A percentile compares a stretch with the other conserved stretches of the same genome.
Evolutionary conservation across 345 rosid genomes (phyloP).

Genomic region (Limnanthes douglasii): DNA sequence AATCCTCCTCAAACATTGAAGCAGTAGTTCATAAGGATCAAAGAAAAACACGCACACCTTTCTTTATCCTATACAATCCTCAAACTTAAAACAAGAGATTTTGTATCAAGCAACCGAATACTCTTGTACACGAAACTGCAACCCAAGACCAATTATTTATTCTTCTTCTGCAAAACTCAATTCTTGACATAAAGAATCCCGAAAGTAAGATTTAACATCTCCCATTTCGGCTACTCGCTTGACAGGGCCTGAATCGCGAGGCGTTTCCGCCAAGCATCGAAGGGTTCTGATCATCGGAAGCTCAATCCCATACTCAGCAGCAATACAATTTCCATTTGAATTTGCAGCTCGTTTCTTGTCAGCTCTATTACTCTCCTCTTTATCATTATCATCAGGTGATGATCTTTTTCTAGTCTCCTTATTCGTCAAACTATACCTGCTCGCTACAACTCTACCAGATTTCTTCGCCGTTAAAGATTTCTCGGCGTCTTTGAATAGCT

Average conservation of each 20-base stretch:
- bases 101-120: too few species aligned
- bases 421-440: slow-evolving; percentile 47
- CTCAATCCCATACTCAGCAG: too few species aligned
- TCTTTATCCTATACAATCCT: too few species aligned
- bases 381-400: slow-evolving; percentile 45
- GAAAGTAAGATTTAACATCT: too few species aligned
- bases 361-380: slow-evolving; percentile 33
- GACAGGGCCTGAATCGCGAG: slow-evolving; percentile 83
- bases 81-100: too few species aligned
- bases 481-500: slow-evolving; percentile 67
- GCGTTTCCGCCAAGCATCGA: slow-evolving; percentile 35
- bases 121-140: too few species aligned
- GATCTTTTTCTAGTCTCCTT: slow-evolving; percentile 49
- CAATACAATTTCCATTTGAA: slow-evolving; percentile 19
- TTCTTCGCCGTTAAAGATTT: slow-evolving; percentile 37
- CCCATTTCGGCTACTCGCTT: slow-evolving; percentile 74
- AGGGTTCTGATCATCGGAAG: slow-evolving; percentile 65
- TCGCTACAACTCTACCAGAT: slow-evolving; percentile 60
- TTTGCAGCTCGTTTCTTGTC: slow-evolving; percentile 58
- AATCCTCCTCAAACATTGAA: too few species aligned
- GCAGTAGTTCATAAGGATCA: too few species aligned
- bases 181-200: too few species aligned
- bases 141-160: too few species aligned
- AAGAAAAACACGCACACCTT: too few species aligned
- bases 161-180: too few species aligned